Evolutionary conservation across 2,329 filamentous ascomycete genomes (phyloP).

Genomic region (Colletotrichum lupini): DNA sequence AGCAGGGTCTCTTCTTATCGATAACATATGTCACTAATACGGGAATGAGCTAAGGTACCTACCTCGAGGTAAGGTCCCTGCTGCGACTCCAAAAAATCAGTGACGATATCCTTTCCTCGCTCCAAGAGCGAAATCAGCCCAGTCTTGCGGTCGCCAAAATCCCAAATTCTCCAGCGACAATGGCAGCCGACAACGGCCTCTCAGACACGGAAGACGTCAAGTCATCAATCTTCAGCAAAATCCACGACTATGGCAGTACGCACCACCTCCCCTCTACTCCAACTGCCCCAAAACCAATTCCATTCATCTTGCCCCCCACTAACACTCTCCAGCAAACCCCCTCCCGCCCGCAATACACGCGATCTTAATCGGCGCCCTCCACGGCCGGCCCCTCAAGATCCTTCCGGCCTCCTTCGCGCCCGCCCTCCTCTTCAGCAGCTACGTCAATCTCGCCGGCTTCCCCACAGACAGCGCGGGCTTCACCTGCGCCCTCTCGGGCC

Average conservation of each 20-base stretch:
- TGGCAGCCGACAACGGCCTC: constrained; percentile 7
- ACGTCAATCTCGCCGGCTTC: constrained; percentile 70
- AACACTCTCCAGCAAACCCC: constrained; percentile 56
- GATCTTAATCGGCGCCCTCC: constrained; percentile 66
- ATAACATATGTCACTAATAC: constrained; percentile 26
- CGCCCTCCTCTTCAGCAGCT: constrained; percentile 65
- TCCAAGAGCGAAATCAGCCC: background rate
- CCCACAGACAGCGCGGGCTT: constrained; percentile 67
- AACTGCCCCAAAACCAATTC: background rate
- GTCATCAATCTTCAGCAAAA: constrained; percentile 30
- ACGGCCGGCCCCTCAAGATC: constrained; percentile 63
- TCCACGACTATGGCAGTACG: constrained; percentile 64
- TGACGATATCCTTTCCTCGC: constrained; percentile 12
- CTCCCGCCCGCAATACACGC: constrained; percentile 66
- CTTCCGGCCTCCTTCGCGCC: constrained; percentile 63
- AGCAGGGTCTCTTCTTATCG: constrained; percentile 24
- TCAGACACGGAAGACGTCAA: background rate
- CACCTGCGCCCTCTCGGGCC: constrained; percentile 65
- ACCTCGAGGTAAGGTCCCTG: background rate
- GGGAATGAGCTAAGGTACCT: background rate
- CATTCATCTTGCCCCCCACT: background rate
- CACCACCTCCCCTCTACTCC: constrained; percentile 35
- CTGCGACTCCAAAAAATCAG: constrained; percentile 5
- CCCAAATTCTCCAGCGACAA: background rate
- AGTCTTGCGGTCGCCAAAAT: background rate